These are phyloP conservation scores for Turritis glabra DNA, from an alignment of 345 rosid species.

Conservation along the genomic window DNA sequence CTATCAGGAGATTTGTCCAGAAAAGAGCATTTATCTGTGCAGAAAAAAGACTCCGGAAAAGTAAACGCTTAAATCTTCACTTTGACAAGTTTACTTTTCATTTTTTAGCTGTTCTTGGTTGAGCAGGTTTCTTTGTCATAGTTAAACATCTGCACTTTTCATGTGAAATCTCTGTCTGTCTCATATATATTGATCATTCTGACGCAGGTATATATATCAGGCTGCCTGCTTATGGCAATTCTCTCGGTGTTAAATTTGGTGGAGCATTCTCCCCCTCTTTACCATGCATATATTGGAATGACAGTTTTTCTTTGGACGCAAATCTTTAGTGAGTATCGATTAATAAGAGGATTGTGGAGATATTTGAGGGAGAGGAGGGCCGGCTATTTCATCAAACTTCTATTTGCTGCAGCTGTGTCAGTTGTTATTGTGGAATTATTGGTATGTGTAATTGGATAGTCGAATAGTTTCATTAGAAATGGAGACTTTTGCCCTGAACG, in stretches of 20 bases:
- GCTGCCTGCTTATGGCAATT: conserved; percentile 63
- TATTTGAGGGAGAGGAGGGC: conserved; percentile 50
- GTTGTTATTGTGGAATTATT: conserved; percentile 69
- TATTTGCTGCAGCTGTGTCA: conserved; percentile 54
- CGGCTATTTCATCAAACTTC: conserved; percentile 50
- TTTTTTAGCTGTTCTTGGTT: conserved; percentile 1
- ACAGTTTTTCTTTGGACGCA: conserved; percentile 89
- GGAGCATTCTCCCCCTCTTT: conserved; percentile 89
- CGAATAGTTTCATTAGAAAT: neutral
- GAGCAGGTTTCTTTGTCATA: neutral
- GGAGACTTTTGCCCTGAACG: conserved; percentile 25
- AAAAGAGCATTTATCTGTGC: conserved; percentile 50
- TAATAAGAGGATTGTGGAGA: conserved; percentile 67
- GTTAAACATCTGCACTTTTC: neutral
- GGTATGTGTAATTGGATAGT: conserved; percentile 49
- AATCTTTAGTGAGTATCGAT: conserved; percentile 62
- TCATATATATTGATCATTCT: conserved; percentile 36
- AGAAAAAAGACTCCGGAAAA: conserved; percentile 57
- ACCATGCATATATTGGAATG: conserved; percentile 85
- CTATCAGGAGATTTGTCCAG: conserved; percentile 50
- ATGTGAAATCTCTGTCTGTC: conserved; percentile 8
- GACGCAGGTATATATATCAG: conserved; percentile 62
- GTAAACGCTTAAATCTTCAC: conserved; percentile 46
- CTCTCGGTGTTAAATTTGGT: conserved; percentile 49
- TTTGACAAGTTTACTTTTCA: neutral